Percentiles rank a stretch among this genome's conserved stretches.
phyloP scores from a whole-genome alignment of 1,284 basidiomycete genomes.

The Cryptococcus sp. region DNA sequence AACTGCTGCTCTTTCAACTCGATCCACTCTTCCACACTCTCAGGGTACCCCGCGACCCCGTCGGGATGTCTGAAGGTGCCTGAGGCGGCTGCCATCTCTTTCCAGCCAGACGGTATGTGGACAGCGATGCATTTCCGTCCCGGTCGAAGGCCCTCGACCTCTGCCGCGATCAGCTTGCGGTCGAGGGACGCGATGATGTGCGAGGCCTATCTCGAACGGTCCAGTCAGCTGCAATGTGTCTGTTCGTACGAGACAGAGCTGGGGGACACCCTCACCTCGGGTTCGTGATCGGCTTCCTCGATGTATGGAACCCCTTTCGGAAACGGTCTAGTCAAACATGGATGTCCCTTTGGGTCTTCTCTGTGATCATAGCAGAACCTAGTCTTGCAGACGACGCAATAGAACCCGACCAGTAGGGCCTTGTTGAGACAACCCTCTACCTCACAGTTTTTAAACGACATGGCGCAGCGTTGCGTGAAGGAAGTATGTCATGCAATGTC shows the following conservation, averaged over 20 bases:
- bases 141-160: slow-evolving; percentile 5
- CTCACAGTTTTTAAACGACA: not conserved
- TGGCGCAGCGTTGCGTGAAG: too few relatives aligned
- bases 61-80: slow-evolving; percentile 8
- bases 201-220: not conserved
- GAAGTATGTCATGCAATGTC: too few relatives aligned
- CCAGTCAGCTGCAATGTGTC: not conserved
- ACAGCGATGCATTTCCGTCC: slow-evolving; percentile 1
- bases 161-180: not conserved
- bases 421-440: not conserved
- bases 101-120: not conserved
- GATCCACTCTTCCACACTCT: too few relatives aligned
- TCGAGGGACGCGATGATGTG: slow-evolving; percentile 2
- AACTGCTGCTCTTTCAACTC: too few relatives aligned
- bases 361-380: not conserved
- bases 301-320: not conserved
- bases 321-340: not conserved
- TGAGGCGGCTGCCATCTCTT: not conserved
- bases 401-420: not conserved
- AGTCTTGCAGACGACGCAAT: not conserved
- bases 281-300: slow-evolving; percentile 1
- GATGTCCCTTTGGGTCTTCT: not conserved
- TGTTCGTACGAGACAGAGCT: not conserved
- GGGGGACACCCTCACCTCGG: not conserved
- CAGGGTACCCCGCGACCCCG: not conserved